Evolutionary conservation across 257 asterid species (phyloP).

Genomic region (Knoxia roxburghii): DNA sequence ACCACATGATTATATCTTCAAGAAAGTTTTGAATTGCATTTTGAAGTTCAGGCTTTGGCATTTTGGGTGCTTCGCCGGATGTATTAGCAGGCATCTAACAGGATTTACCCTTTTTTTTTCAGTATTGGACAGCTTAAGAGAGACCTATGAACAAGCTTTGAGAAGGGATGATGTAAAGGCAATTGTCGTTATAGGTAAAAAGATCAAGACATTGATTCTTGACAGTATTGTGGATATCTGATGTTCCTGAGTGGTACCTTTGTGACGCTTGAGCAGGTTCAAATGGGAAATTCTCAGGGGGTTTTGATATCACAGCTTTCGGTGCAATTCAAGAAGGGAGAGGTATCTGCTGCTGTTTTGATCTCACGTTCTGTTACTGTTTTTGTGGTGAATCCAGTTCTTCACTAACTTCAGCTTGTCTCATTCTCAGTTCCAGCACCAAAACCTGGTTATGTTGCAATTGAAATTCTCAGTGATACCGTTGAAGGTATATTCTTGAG

Average conservation of each 20-base stretch:
- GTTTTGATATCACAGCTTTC: constrained; percentile 82
- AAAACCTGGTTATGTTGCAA: constrained; percentile 75
- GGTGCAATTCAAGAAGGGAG: constrained; percentile 62
- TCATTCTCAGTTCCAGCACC: constrained; percentile 62
- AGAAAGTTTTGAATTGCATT: not conserved
- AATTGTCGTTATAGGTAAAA: constrained; percentile 74
- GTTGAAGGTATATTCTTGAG: constrained; percentile 54
- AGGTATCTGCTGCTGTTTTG: constrained; percentile 35
- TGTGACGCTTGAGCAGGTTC: constrained; percentile 55
- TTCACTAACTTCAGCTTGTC: constrained; percentile 26
- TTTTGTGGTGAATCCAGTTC: constrained; percentile 12
- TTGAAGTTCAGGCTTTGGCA: not conserved
- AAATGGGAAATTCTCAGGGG: constrained; percentile 88
- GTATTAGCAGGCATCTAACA: not conserved
- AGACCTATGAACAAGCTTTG: constrained; percentile 65
- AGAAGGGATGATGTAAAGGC: constrained; percentile 87
- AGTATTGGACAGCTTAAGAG: constrained; percentile 89
- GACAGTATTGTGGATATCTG: constrained; percentile 7
- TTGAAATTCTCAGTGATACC: constrained; percentile 72
- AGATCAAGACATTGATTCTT: not conserved
- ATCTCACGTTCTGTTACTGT: constrained; percentile 13
- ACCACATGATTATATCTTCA: not conserved
- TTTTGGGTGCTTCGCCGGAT: not conserved
- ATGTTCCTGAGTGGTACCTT: constrained; percentile 15
- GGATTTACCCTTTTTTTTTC: constrained; percentile 4